A percentile compares a stretch with the other conserved stretches of the same genome.
Conservation (phyloP, 2,329 filamentous ascomycete species). For the Fusarium sp. region DNA sequence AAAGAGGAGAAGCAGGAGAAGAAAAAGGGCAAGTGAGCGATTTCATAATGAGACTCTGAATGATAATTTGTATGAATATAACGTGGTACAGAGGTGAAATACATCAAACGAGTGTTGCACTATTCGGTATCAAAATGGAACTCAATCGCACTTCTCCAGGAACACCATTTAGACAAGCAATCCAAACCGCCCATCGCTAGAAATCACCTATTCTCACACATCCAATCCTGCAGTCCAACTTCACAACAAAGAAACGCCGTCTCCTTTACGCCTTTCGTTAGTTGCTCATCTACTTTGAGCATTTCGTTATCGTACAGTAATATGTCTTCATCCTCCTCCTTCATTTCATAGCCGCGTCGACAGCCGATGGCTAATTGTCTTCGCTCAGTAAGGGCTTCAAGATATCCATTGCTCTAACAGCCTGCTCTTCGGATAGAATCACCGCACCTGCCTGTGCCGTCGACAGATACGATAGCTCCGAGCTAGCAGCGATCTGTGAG, state of each 20-base stretch:
- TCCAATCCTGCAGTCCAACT: conserved; percentile 1
- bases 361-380: conserved; percentile 34
- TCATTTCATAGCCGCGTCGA: neutral
- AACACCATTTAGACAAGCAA: conserved; percentile 36
- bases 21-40: conserved; percentile 51
- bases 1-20: conserved; percentile 57
- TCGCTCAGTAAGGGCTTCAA: conserved; percentile 66
- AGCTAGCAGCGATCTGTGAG: conserved; percentile 65
- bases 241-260: conserved; percentile 33
- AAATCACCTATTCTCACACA: conserved; percentile 3
- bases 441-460: conserved; percentile 91
- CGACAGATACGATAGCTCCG: conserved; percentile 90
- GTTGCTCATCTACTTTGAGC: conserved; percentile 12
- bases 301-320: conserved; percentile 29
- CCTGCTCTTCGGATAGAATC: conserved; percentile 81
- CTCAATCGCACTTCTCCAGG: conserved; percentile 19
- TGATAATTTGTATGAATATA: neutral
- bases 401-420: conserved; percentile 78
- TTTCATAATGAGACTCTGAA: conserved; percentile 12
- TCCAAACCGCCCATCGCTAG: conserved; percentile 10
- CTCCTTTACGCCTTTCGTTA: conserved; percentile 23
- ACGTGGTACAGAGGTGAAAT: conserved; percentile 1
- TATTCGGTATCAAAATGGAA: conserved; percentile 44
- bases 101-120: conserved; percentile 32
- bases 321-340: neutral